These are phyloP conservation scores for Apostasia shenzhenica DNA, from an alignment of 106 monocot genomes.

Conservation along the genomic window DNA sequence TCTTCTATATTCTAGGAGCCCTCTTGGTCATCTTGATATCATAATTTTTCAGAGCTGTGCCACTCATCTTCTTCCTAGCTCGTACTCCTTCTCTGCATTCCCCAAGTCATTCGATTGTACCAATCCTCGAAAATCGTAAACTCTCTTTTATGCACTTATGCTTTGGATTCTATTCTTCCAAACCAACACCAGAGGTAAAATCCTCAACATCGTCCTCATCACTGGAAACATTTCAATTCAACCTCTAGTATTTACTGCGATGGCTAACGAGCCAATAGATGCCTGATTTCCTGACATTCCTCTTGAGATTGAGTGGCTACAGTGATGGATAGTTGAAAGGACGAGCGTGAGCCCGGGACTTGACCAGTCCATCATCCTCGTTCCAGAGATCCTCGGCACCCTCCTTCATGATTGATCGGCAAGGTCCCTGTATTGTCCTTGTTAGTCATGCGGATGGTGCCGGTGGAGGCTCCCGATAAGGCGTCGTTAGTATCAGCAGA, in stretches of 20 bases:
- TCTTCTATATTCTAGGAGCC: conserved; percentile 23
- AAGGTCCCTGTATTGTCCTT: conserved; percentile 59
- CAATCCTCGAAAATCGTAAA: conserved; percentile 18
- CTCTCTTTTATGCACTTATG: not conserved
- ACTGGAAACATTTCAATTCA: conserved; percentile 40
- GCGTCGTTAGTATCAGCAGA: not conserved
- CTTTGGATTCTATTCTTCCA: not conserved
- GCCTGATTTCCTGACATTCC: conserved; percentile 24
- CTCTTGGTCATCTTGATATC: conserved; percentile 58
- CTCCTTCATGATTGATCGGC: conserved; percentile 70
- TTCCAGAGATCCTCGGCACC: conserved; percentile 99
- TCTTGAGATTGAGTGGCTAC: conserved; percentile 32
- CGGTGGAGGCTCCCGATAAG: not conserved
- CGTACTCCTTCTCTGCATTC: conserved; percentile 5
- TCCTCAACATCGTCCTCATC: conserved; percentile 33
- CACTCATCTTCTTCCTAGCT: conserved; percentile 36
- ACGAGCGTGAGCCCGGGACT: not conserved
- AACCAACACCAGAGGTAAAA: conserved; percentile 7
- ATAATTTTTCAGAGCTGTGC: conserved; percentile 53
- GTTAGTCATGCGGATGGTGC: conserved; percentile 34
- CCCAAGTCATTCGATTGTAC: conserved; percentile 6
- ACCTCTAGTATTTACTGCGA: conserved; percentile 36
- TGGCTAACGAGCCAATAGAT: conserved; percentile 16
- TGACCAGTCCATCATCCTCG: conserved; percentile 70
- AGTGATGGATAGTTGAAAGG: not conserved